Conservation (phyloP, 225 moss, liverwort and hornwort genomes). For the Marchantia paleacea region DNA sequence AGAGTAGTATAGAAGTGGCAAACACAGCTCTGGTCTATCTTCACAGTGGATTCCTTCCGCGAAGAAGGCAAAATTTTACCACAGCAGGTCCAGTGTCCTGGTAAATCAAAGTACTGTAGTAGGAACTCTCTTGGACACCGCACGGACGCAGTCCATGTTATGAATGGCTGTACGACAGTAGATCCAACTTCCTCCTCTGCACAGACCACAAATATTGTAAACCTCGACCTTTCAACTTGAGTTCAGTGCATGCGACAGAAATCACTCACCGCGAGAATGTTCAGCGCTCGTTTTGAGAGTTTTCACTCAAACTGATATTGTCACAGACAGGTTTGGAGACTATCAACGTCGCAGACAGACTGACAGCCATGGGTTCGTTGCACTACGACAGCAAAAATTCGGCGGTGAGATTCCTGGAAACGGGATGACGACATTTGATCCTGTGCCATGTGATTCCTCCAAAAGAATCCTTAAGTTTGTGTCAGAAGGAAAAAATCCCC, state of each 20-base stretch:
- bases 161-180: too few species aligned
- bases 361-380: slow-evolving; percentile 40
- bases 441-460: neutral
- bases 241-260: neutral
- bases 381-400: slow-evolving; percentile 41
- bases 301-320: slow-evolving; percentile 3
- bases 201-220: neutral
- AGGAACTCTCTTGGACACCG: too few species aligned
- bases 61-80: too few species aligned
- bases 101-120: too few species aligned
- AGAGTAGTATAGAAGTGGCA: too few species aligned
- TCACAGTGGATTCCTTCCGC: too few species aligned
- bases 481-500: neutral
- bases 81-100: too few species aligned
- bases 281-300: neutral
- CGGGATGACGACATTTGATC: neutral
- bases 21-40: too few species aligned
- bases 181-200: neutral
- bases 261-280: neutral
- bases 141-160: too few species aligned
- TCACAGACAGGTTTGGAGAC: slow-evolving; percentile 63
- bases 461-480: neutral
- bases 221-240: too few species aligned
- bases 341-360: slow-evolving; percentile 50
- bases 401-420: slow-evolving; percentile 18